These are phyloP conservation scores for Citrus sp. DNA, from an alignment of 345 rosid species.

Conservation along the genomic window DNA sequence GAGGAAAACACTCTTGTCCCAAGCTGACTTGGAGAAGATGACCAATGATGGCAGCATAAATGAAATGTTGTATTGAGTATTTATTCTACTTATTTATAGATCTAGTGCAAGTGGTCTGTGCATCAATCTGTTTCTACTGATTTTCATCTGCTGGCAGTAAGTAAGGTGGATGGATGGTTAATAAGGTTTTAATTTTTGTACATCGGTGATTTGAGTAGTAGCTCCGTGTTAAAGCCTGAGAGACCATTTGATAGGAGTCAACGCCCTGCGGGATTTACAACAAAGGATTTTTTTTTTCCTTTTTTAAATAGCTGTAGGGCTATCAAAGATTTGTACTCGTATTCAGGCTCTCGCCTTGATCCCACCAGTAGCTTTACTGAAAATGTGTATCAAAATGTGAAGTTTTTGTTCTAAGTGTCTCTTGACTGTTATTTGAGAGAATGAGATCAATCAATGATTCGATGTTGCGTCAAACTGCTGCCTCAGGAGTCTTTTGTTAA, in stretches of 20 bases:
- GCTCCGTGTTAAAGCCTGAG: background rate
- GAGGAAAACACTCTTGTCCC: conserved; percentile 74
- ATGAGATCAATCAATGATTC: too few species aligned
- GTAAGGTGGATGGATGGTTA: background rate
- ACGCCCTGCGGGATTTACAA: too few species aligned
- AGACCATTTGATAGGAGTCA: background rate
- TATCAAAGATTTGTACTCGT: background rate
- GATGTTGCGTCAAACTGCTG: too few species aligned
- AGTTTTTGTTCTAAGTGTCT: background rate
- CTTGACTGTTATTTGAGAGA: too few species aligned
- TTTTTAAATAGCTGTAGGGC: background rate
- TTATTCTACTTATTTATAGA: background rate
- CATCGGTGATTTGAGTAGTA: background rate
- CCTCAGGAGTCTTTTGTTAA: too few species aligned
- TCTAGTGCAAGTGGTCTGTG: background rate
- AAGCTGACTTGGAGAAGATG: conserved; percentile 88
- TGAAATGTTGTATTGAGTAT: conserved; percentile 32
- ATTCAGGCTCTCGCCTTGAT: background rate
- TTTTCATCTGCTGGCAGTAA: background rate
- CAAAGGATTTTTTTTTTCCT: too few species aligned
- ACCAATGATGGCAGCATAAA: conserved; percentile 45
- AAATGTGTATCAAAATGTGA: background rate
- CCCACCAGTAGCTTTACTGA: background rate
- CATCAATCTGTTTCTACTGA: background rate
- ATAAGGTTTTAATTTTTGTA: background rate